Evolutionary conservation across 2,329 filamentous ascomycete species (phyloP).

Genomic region (Coniella lustricola): DNA sequence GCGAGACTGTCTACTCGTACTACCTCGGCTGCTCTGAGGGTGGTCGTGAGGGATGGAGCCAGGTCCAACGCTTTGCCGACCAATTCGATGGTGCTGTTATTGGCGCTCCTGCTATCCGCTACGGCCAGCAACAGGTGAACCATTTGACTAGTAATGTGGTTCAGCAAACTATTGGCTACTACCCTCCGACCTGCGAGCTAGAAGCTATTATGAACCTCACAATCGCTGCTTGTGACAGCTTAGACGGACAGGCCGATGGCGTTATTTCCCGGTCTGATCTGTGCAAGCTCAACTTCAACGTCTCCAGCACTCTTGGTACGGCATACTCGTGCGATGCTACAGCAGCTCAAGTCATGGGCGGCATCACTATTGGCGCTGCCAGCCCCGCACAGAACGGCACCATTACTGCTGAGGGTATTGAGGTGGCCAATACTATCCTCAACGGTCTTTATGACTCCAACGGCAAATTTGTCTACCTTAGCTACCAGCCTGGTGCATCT

Average conservation of each 20-base stretch:
- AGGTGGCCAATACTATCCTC: conserved; percentile 28
- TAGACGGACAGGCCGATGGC: conserved; percentile 35
- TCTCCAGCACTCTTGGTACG: conserved; percentile 24
- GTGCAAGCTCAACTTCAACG: conserved; percentile 29
- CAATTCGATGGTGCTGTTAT: conserved; percentile 37
- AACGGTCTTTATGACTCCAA: conserved; percentile 28
- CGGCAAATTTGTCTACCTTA: conserved; percentile 29
- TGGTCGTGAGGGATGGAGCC: conserved; percentile 42
- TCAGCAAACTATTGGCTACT: conserved; percentile 31
- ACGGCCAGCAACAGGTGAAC: conserved; percentile 36
- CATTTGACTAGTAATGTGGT: conserved; percentile 25
- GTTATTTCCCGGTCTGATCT: conserved; percentile 33
- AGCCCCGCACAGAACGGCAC: conserved; percentile 29
- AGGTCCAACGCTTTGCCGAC: conserved; percentile 32
- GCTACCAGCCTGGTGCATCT: conserved; percentile 27
- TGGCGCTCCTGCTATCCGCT: conserved; percentile 39
- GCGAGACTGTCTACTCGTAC: conserved; percentile 39
- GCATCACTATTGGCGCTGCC: no score
- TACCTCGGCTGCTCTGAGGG: conserved; percentile 43
- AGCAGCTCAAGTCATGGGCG: no score
- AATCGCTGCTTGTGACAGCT: conserved; percentile 39
- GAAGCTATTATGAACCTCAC: conserved; percentile 45
- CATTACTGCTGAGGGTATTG: conserved; percentile 28
- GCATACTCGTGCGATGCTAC: conserved; percentile 29
- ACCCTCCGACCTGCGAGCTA: conserved; percentile 31